Base-by-base conservation (phyloP, 768 basidiomycete genomes). In the Vararia minispora region DNA sequence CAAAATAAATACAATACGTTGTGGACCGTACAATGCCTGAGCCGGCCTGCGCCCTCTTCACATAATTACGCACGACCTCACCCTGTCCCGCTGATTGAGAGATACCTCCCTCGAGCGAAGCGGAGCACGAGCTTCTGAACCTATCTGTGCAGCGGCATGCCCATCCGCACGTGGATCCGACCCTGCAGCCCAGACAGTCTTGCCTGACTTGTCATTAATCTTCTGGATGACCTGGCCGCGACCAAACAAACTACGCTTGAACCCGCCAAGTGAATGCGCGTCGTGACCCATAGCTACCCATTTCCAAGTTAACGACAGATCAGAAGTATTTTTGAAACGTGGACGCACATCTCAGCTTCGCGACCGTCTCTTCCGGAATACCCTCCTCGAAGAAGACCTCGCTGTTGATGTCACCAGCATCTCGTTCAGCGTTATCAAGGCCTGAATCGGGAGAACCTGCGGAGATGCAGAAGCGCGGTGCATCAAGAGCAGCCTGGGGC, bases 241-340 rank as follows among this genome's bases (percentile, higher is more conserved):
- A 17, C 89, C 88, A 62, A 91, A 66, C 66, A 78, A 66, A 3
- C 60, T 64, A 38, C 85, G 68, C 28, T 54, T 57, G 52, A 76
- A 78, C 2, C 84, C 85, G 5, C 50, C 63, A 3, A 79, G 71
- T 0, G 61, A 40, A 40, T 76, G 74, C 26, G 77, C 83, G 49
- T 86, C 75, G 51, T 98, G 95, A 0, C 95, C 94, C 85, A 97
- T 89, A 14, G 63, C 85, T n/a, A n/a, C n/a, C n/a, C n/a, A n/a
- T n/a, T n/a, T n/a, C n/a, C n/a, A n/a, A n/a, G n/a, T n/a, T n/a
- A n/a, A n/a, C n/a, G n/a, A n/a, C n/a, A n/a, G n/a, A n/a, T n/a
- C n/a, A n/a, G n/a, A n/a, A n/a, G n/a, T n/a, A n/a, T n/a, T n/a
- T n/a, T n/a, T n/a, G n/a, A n/a, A n/a, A n/a, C n/a, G n/a, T n/a